These are phyloP conservation scores for Suhomyces maxii DNA, from an alignment of 1,139 yeast species.

Conservation along the genomic window DNA sequence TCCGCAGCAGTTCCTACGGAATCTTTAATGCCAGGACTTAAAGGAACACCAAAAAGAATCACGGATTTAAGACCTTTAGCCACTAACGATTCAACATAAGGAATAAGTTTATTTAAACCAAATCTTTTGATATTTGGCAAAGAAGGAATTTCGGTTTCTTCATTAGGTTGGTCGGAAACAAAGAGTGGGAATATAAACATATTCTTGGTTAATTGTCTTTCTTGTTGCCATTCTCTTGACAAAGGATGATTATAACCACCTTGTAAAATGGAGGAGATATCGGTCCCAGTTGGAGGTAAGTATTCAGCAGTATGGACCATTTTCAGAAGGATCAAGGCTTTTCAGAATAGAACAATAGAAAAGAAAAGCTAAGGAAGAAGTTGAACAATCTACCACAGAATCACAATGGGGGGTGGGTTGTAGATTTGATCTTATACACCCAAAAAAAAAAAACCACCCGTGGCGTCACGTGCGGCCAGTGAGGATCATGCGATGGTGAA, in stretches of 20 bases:
- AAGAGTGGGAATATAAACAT: conserved; percentile 95
- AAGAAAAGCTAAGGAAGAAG: neutral
- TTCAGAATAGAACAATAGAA: neutral
- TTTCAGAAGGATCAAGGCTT: neutral
- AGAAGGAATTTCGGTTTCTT: conserved; percentile 68
- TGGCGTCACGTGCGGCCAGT: no score
- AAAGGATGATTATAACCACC: conserved; percentile 95
- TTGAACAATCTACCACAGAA: no score
- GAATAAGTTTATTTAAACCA: conserved; percentile 78
- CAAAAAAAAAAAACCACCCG: no score
- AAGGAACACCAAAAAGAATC: conserved; percentile 88
- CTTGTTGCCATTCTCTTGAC: conserved; percentile 87
- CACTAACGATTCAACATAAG: conserved; percentile 68
- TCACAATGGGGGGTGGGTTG: no score
- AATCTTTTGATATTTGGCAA: conserved; percentile 86
- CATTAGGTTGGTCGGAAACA: conserved; percentile 79
- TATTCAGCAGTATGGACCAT: conserved; percentile 70
- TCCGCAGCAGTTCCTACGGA: conserved; percentile 87
- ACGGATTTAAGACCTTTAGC: conserved; percentile 84
- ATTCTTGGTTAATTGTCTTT: conserved; percentile 75
- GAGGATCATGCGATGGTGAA: no score
- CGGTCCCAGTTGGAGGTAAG: conserved; percentile 55
- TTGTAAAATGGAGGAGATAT: conserved; percentile 76
- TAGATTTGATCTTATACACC: no score
- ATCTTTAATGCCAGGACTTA: conserved; percentile 75